Evolutionary conservation across 2,329 filamentous ascomycete species (phyloP), one percentile per base, ranked within the genome.

Genomic region (Lasiodiplodia citricola): DNA sequence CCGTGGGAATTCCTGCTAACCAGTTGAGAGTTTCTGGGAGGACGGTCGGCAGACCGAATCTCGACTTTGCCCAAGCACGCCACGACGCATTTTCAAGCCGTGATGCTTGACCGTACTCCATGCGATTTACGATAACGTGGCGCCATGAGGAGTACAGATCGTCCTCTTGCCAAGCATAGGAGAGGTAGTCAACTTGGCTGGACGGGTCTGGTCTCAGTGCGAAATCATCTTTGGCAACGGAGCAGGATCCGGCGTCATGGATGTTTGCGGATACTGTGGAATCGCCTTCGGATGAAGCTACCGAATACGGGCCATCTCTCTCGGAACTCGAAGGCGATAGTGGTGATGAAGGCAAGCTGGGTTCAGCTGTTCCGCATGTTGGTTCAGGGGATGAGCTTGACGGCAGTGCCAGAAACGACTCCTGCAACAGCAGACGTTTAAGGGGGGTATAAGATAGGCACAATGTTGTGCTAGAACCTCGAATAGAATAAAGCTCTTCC

Each of bases 111-210:
- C 88, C 90, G 72, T 96, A 96, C 66, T 92, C 87, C 69, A 89
- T 89, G 74, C 91, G 87, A 74, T 93, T 92, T 31, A 92, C 90
- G 18, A 94, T 89, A 74, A 98, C 93, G 77, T 97, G 96, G 77
- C 94, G 90, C 96, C 96, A 98, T 1, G 95, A 97, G 5, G 92
- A 91, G 94, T 94, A 97, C 28, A 98, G 96, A 80, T 99, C 95
- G 79, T 98, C 94, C 80, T 97, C 94, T 71, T 88, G 89, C 93
- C 95, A 97, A 70, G 95, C 89, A 77, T 98, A 92, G n/a, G 94
- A 97, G 57, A 97, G 87, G 77, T 97, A 97, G 81, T 97, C 94
- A n/a, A 97, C 94, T 80, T 97, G 93, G 72, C 93, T 87, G 57
- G 94, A 94, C 1, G 93, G 93, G 75, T 91, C 88, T 41, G 85